These are phyloP conservation scores for Boletus speciosus DNA, from an alignment of 768 basidiomycete genomes.

Conservation along the genomic window DNA sequence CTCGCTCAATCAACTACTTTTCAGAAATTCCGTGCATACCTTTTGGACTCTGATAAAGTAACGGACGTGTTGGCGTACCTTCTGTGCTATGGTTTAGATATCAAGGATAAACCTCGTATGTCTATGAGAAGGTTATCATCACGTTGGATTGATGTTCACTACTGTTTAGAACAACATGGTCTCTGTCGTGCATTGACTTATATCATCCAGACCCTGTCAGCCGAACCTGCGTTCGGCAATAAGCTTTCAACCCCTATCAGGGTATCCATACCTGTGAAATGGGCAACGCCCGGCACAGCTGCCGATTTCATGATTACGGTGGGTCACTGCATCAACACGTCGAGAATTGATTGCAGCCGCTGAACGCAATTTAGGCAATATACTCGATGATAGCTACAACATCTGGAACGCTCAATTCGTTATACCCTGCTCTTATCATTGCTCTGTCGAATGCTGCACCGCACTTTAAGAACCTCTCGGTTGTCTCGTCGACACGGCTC, in stretches of 20 bases:
- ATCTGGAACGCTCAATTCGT: constrained; percentile 70
- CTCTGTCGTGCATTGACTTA: constrained; percentile 87
- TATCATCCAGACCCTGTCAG: constrained; percentile 86
- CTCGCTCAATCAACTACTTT: constrained; percentile 1
- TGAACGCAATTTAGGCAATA: constrained; percentile 54
- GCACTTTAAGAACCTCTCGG: constrained; percentile 75
- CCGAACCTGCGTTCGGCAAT: constrained; percentile 74
- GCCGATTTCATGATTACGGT: constrained; percentile 90
- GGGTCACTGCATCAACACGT: constrained; percentile 24
- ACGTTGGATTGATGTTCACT: constrained; percentile 6
- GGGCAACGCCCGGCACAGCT: constrained; percentile 65
- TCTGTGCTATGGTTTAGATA: constrained; percentile 76
- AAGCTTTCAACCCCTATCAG: constrained; percentile 64
- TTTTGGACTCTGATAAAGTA: constrained; percentile 76
- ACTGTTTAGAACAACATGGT: constrained; percentile 76
- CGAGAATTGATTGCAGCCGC: constrained; percentile 4
- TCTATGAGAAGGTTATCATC: constrained; percentile 4
- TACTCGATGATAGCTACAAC: constrained; percentile 90
- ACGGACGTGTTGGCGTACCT: constrained; percentile 77
- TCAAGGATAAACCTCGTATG: constrained; percentile 92
- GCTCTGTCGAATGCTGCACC: constrained; percentile 87
- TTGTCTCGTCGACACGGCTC: constrained; percentile 78
- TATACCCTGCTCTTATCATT: constrained; percentile 93
- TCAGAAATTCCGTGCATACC: constrained; percentile 87
- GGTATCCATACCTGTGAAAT: constrained; percentile 70